These are phyloP conservation scores for Gossypium lobatum DNA, from an alignment of 441 rosid genomes.

Conservation along the genomic window DNA sequence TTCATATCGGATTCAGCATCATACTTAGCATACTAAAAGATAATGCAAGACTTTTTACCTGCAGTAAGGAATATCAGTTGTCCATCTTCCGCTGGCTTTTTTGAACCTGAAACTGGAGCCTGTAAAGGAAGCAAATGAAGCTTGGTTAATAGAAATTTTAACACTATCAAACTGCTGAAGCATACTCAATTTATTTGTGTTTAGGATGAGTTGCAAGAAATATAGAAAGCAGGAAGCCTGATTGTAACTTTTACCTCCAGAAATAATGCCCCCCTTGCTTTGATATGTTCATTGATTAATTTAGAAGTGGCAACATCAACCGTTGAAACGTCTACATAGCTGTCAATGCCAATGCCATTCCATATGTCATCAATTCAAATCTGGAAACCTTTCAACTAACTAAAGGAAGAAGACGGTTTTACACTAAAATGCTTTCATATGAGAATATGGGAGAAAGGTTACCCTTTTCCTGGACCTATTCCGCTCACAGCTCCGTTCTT, in stretches of 20 bases:
- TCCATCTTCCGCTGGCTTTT: slow-evolving; percentile 96
- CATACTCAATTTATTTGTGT: background rate
- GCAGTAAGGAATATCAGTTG: slow-evolving; percentile 86
- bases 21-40: background rate
- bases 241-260: slow-evolving; percentile 54
- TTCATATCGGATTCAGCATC: background rate
- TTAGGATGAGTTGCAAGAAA: background rate
- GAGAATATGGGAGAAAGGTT: slow-evolving; percentile 19
- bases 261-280: slow-evolving; percentile 67
- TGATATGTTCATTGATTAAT: slow-evolving; percentile 47
- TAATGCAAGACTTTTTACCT: slow-evolving; percentile 31
- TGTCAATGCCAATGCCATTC: slow-evolving; percentile 22
- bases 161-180: slow-evolving; percentile 5
- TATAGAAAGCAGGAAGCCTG: background rate
- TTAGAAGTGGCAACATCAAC: slow-evolving; percentile 79
- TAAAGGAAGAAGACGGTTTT: background rate
- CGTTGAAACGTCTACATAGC: slow-evolving; percentile 88
- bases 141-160: background rate
- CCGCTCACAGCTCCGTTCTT: slow-evolving; percentile 73
- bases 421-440: background rate
- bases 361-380: background rate
- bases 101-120: slow-evolving; percentile 98
- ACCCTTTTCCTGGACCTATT: slow-evolving; percentile 88
- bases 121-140: slow-evolving; percentile 18
- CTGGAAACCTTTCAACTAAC: background rate